A percentile compares a stretch with the other conserved stretches of the same genome.
Evolutionary conservation across 2,329 filamentous ascomycete genomes (phyloP).

Genomic region (Cercospora citrullina): DNA sequence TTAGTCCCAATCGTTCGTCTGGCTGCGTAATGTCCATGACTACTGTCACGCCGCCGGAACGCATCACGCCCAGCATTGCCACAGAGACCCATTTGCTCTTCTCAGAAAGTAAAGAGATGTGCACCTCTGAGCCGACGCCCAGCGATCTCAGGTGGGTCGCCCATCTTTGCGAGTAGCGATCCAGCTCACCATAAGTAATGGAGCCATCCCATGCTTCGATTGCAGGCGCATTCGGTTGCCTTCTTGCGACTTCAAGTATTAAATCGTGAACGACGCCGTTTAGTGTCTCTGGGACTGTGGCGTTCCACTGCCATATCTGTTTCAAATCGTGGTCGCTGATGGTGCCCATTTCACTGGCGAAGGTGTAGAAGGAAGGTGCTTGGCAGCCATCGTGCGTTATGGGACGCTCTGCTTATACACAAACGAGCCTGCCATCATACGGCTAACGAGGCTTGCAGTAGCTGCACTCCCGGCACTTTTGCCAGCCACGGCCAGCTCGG

Average conservation of each 20-base stretch:
- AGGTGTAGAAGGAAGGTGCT: neutral
- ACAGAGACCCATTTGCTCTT: slow-evolving; percentile 34
- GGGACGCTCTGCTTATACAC: neutral
- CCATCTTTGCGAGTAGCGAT: slow-evolving; percentile 22
- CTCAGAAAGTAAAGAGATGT: slow-evolving; percentile 33
- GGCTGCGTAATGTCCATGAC: slow-evolving; percentile 25
- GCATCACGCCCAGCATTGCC: slow-evolving; percentile 34
- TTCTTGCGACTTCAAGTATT: slow-evolving; percentile 23
- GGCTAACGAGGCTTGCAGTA: neutral
- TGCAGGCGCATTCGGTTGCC: slow-evolving; percentile 28
- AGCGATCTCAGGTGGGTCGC: slow-evolving; percentile 7
- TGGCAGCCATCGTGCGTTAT: neutral
- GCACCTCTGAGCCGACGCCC: slow-evolving; percentile 4
- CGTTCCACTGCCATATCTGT: slow-evolving; percentile 28
- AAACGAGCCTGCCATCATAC: neutral
- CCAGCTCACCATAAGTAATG: slow-evolving; percentile 32
- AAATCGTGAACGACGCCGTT: slow-evolving; percentile 27
- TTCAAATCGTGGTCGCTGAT: slow-evolving; percentile 18
- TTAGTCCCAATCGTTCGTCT: slow-evolving; percentile 30
- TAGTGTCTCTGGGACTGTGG: slow-evolving; percentile 15
- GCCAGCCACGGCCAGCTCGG: neutral
- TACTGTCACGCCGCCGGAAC: slow-evolving; percentile 35
- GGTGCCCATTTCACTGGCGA: neutral
- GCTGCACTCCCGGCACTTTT: neutral
- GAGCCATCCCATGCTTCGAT: slow-evolving; percentile 34